Conservation (phyloP, 2,329 filamentous ascomycete genomes). For the Fusarium sp. region DNA sequence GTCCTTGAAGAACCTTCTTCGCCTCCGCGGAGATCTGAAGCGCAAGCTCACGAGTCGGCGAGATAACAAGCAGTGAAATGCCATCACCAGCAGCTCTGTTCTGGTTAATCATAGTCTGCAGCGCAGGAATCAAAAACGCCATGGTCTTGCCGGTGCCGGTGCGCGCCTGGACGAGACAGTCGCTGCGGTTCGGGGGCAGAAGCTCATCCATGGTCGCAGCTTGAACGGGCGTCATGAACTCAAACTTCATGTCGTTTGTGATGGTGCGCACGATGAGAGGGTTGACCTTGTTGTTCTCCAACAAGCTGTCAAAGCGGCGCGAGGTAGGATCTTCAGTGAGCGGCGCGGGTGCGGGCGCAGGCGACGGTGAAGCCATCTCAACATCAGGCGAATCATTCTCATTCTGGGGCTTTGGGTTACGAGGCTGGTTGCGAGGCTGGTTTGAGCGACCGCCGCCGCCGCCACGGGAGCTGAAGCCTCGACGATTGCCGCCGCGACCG, state of each 20-base stretch:
- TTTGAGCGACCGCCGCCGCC: conserved; percentile 1
- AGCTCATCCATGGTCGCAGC: conserved; percentile 61
- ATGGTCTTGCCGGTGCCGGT: conserved; percentile 90
- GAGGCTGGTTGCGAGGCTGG: background rate
- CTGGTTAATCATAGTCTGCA: conserved; percentile 75
- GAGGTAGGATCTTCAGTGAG: conserved; percentile 53
- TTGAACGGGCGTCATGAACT: conserved; percentile 66
- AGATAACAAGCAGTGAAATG: conserved; percentile 72
- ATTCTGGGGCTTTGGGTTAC: background rate
- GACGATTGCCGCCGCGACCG: conserved; percentile 8
- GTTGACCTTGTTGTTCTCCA: conserved; percentile 53
- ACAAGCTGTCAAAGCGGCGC: conserved; percentile 58
- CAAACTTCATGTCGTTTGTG: conserved; percentile 59
- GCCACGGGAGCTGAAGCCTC: background rate
- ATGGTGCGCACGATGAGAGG: conserved; percentile 59
- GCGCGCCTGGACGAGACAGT: conserved; percentile 81
- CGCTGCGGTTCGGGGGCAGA: conserved; percentile 55
- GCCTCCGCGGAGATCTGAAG: conserved; percentile 79
- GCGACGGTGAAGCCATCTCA: background rate
- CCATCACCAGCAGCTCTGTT: conserved; percentile 47
- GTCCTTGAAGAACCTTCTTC: conserved; percentile 73
- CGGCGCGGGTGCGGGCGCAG: conserved; percentile 12
- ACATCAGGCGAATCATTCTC: background rate
- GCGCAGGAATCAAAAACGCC: conserved; percentile 83
- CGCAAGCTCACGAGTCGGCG: conserved; percentile 76